A percentile compares a stretch with the other conserved stretches of the same genome.
phyloP scores from a whole-genome alignment of 108 stramenopile genomes.

The Fragilariopsis cylindrus region DNA sequence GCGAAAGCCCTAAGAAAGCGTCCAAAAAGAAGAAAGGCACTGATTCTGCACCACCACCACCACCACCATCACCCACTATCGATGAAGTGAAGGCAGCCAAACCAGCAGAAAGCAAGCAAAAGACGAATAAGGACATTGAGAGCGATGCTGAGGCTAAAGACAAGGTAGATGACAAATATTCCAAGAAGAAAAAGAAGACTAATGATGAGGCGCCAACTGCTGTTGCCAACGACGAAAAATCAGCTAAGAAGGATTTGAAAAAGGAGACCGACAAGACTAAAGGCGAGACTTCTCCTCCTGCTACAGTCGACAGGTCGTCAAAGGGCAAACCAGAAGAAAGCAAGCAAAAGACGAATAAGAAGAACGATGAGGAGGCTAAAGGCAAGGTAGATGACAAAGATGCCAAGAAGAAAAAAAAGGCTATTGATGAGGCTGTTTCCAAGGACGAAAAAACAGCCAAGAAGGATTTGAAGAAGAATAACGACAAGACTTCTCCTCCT shows the following conservation, averaged over 20 bases:
- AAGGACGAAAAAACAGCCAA: background rate
- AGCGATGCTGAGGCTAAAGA: background rate
- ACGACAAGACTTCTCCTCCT: too few species aligned
- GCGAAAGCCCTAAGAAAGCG: background rate
- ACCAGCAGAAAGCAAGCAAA: background rate
- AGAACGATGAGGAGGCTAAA: background rate
- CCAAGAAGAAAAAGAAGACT: background rate
- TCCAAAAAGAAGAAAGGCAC: too few species aligned
- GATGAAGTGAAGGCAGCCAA: background rate
- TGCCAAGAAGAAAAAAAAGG: background rate
- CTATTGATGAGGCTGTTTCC: background rate
- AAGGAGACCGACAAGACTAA: background rate
- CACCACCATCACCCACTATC: background rate
- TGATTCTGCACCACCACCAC: background rate
- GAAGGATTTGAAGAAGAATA: background rate
- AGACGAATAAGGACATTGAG: background rate
- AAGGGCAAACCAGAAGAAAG: background rate
- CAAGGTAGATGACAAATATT: background rate
- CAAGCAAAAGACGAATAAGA: background rate
- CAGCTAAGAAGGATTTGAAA: constrained; percentile 12
- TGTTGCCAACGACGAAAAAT: background rate
- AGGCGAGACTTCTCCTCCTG: background rate
- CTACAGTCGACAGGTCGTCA: background rate
- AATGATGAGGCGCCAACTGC: background rate
- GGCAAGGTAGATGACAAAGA: background rate